These are phyloP conservation scores for Actinomortierella wolfii DNA, from an alignment of 371 early-diverging fungal genomes.

Conservation along the genomic window DNA sequence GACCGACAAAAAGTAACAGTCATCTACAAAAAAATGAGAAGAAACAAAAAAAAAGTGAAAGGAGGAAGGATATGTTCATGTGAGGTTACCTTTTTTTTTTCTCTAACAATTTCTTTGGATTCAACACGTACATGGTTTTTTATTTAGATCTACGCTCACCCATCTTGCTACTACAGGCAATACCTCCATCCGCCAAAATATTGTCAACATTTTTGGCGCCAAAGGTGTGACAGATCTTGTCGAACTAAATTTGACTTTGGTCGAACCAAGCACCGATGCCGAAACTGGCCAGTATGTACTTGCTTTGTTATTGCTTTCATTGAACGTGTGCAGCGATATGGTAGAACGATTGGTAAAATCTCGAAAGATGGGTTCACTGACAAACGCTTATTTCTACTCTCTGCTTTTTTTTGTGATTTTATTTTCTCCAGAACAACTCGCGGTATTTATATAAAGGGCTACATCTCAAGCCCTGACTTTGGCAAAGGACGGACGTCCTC, in stretches of 20 bases:
- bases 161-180: conserved; percentile 67
- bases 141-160: conserved; percentile 22
- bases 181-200: conserved; percentile 64
- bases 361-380: too few species aligned
- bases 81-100: too few species aligned
- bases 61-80: too few species aligned
- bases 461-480: conserved; percentile 68
- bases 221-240: conserved; percentile 62
- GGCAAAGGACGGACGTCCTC: conserved; percentile 72
- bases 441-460: conserved; percentile 50
- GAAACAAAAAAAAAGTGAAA: too few species aligned
- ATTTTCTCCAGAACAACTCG: too few species aligned
- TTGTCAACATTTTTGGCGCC: conserved; percentile 76
- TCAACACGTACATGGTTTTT: too few species aligned
- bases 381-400: too few species aligned
- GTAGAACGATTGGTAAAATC: too few species aligned
- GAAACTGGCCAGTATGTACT: background rate
- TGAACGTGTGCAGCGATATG: background rate
- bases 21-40: too few species aligned
- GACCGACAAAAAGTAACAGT: conserved; percentile 63
- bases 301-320: background rate
- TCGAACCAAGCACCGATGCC: conserved; percentile 5
- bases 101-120: too few species aligned
- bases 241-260: conserved; percentile 52
- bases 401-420: too few species aligned